Evolutionary conservation across 371 early-diverging fungal species (phyloP).

Genomic region (Haplosporangium sp.): DNA sequence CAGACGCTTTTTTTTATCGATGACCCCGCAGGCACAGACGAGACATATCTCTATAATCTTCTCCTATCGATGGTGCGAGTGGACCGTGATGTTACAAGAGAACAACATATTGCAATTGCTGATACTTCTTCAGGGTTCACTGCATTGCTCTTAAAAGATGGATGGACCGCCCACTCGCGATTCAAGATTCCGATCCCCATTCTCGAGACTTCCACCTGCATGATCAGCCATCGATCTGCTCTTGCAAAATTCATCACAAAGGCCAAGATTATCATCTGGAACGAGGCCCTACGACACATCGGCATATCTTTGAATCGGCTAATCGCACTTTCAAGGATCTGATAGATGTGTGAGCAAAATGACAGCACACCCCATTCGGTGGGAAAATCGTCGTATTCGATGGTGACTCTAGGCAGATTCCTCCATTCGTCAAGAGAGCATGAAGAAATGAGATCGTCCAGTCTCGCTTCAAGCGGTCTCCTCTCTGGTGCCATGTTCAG

Average conservation of each 20-base stretch:
- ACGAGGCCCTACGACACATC: constrained; percentile 51
- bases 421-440: no score
- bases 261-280: constrained; percentile 53
- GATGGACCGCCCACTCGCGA: constrained; percentile 44
- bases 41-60: constrained; percentile 5
- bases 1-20: constrained; percentile 15
- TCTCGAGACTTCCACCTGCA: constrained; percentile 23
- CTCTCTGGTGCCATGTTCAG: no score
- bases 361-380: no score
- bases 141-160: constrained; percentile 45
- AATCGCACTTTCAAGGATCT: constrained; percentile 36
- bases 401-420: no score
- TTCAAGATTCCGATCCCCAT: constrained; percentile 44
- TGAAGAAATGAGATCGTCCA: no score
- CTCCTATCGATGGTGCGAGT: constrained; percentile 4
- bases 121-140: constrained; percentile 21
- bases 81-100: not conserved
- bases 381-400: no score
- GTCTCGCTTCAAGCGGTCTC: no score
- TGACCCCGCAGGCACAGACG: constrained; percentile 28
- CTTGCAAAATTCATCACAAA: constrained; percentile 13
- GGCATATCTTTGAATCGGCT: constrained; percentile 33
- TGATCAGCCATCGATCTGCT: not conserved
- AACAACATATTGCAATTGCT: constrained; percentile 20
- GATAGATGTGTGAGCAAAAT: no score